Evolutionary conservation across 352 stramenopile genomes (phyloP).

Genomic region (Phytophthora rubi): DNA sequence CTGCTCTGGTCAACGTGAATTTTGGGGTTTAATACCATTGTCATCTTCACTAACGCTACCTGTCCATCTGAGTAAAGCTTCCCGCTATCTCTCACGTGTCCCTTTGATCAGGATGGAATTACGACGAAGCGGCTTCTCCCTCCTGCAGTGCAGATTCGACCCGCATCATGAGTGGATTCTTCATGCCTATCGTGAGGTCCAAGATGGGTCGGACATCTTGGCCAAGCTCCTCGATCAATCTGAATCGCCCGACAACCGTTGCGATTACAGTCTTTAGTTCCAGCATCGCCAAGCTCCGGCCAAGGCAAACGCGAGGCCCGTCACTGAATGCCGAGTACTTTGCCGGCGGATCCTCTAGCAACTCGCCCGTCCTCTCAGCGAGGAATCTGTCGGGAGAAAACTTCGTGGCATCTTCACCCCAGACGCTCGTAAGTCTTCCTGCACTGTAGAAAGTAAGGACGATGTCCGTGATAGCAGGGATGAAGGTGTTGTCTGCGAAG

Average conservation of each 20-base stretch:
- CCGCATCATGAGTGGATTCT: background rate
- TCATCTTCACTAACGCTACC: background rate
- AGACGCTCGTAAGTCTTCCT: background rate
- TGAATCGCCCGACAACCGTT: background rate
- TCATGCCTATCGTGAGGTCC: background rate
- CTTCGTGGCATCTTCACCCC: background rate
- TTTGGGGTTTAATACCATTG: background rate
- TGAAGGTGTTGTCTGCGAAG: slow-evolving; percentile 57
- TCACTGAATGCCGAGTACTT: slow-evolving; percentile 8
- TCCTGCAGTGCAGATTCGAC: background rate
- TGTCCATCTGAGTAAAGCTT: background rate
- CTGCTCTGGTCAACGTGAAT: background rate
- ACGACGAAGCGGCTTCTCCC: background rate
- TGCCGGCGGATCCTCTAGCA: background rate
- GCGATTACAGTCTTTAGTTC: background rate
- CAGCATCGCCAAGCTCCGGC: background rate
- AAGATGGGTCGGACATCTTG: background rate
- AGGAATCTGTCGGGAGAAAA: slow-evolving; percentile 7
- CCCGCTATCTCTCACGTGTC: background rate
- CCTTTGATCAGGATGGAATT: background rate
- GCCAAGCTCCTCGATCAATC: background rate
- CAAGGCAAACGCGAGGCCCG: background rate
- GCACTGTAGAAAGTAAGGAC: slow-evolving; percentile 4
- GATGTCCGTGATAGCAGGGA: slow-evolving; percentile 41
- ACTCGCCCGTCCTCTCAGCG: background rate